Percentiles rank a stretch among this genome's conserved stretches.
Evolutionary conservation across 768 basidiomycete species (phyloP).

Genomic region (Xerocomellus dryophilus): DNA sequence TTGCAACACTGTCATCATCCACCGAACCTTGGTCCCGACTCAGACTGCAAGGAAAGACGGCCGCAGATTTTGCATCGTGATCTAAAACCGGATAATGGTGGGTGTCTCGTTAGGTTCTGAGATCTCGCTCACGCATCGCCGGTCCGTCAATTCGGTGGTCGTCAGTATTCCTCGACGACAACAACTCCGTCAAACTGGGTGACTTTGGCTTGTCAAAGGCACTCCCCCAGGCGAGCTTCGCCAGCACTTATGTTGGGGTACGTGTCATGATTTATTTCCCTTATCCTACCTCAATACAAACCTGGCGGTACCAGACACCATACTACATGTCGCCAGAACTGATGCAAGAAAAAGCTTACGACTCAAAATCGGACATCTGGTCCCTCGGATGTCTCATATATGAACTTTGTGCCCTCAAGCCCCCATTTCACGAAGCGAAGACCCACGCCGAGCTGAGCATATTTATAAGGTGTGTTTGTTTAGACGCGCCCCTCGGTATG

Average conservation of each 20-base stretch:
- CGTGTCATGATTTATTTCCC: slow-evolving; percentile 27
- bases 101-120: slow-evolving; percentile 18
- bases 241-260: slow-evolving; percentile 96
- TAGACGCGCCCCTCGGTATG: not conserved
- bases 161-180: slow-evolving; percentile 84
- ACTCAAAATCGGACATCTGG: slow-evolving; percentile 99
- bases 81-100: slow-evolving; percentile 96
- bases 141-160: not conserved
- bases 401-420: slow-evolving; percentile 91
- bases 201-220: slow-evolving; percentile 97
- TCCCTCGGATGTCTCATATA: slow-evolving; percentile 95
- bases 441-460: slow-evolving; percentile 84
- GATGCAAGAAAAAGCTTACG: slow-evolving; percentile 96
- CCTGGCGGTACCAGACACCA: slow-evolving; percentile 78
- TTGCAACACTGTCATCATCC: slow-evolving; percentile 93
- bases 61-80: slow-evolving; percentile 90
- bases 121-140: not conserved
- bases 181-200: slow-evolving; percentile 87
- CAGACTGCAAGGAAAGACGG: slow-evolving; percentile 51
- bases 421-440: slow-evolving; percentile 91
- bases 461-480: slow-evolving; percentile 63
- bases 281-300: not conserved
- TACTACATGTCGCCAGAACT: slow-evolving; percentile 99
- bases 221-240: slow-evolving; percentile 81
- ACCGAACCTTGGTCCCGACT: slow-evolving; percentile 32